These are phyloP conservation scores for Leavenworthia alabamica DNA, from an alignment of 345 rosid genomes.

Conservation along the genomic window DNA sequence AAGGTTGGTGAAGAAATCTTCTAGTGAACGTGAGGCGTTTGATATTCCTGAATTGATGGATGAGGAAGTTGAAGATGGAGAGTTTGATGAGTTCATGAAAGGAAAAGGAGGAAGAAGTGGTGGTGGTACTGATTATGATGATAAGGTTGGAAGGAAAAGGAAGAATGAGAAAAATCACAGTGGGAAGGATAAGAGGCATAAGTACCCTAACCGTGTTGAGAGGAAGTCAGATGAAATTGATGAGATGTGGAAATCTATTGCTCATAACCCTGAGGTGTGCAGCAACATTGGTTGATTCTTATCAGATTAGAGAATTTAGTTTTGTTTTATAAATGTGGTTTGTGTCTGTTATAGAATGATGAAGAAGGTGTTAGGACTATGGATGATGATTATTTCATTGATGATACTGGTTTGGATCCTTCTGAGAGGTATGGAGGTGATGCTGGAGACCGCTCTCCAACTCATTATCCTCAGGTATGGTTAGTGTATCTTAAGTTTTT, in stretches of 20 bases:
- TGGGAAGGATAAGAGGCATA: slow-evolving; percentile 53
- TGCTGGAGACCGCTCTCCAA: slow-evolving; percentile 75
- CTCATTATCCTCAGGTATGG: slow-evolving; percentile 35
- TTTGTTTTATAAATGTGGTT: background rate
- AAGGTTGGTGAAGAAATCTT: slow-evolving; percentile 72
- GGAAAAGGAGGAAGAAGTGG: slow-evolving; percentile 31
- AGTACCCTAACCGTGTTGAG: slow-evolving; percentile 33
- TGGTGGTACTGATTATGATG: slow-evolving; percentile 34
- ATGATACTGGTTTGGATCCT: slow-evolving; percentile 86
- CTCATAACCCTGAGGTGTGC: slow-evolving; percentile 81
- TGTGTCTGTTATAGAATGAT: slow-evolving; percentile 56
- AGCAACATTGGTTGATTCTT: background rate
- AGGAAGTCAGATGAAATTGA: slow-evolving; percentile 53
- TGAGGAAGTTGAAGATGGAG: slow-evolving; percentile 47
- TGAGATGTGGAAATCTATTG: slow-evolving; percentile 97
- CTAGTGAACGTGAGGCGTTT: slow-evolving; percentile 26
- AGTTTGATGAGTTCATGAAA: slow-evolving; percentile 36
- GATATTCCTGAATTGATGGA: slow-evolving; percentile 48
- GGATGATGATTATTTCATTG: slow-evolving; percentile 92
- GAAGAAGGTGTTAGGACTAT: slow-evolving; percentile 73
- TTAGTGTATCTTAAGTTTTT: background rate
- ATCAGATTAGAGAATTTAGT: background rate
- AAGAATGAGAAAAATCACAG: slow-evolving; percentile 44
- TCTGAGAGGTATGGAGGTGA: slow-evolving; percentile 62
- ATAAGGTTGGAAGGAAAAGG: slow-evolving; percentile 45